Evolutionary conservation across 768 basidiomycete genomes (phyloP).

Genomic region (Auriscalpium vulgare): DNA sequence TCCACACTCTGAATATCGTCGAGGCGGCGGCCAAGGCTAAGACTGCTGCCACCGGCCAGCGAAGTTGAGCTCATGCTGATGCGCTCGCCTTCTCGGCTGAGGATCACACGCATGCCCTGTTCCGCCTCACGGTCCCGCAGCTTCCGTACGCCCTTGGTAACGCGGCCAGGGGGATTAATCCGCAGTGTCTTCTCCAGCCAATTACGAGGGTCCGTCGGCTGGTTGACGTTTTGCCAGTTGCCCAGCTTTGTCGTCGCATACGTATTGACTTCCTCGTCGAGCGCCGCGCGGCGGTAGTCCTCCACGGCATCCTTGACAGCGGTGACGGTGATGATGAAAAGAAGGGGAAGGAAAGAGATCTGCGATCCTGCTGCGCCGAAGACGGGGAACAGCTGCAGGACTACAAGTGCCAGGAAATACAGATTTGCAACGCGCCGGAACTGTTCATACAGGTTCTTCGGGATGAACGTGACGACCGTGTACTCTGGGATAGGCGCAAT

Average conservation of each 20-base stretch:
- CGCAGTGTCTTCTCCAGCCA: conserved; percentile 73
- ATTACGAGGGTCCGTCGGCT: conserved; percentile 64
- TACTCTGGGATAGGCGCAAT: conserved; percentile 50
- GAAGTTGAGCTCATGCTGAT: conserved; percentile 21
- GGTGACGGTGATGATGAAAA: conserved; percentile 83
- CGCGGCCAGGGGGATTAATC: conserved; percentile 60
- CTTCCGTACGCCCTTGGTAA: conserved; percentile 80
- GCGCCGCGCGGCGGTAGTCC: conserved; percentile 81
- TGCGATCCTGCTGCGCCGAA: conserved; percentile 85
- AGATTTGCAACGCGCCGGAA: conserved; percentile 89
- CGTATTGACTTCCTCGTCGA: conserved; percentile 94
- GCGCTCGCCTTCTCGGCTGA: conserved; percentile 35
- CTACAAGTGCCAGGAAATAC: conserved; percentile 80
- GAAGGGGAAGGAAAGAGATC: conserved; percentile 75
- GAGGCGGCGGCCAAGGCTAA: conserved; percentile 14
- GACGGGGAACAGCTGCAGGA: conserved; percentile 83
- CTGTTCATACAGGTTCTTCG: conserved; percentile 92
- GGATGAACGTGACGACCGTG: conserved; percentile 82
- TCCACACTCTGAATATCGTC: conserved; percentile 28
- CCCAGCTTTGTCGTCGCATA: conserved; percentile 86
- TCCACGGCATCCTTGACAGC: conserved; percentile 95
- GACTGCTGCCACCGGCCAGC: conserved; percentile 28
- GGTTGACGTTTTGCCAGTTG: conserved; percentile 88
- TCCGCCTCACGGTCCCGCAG: conserved; percentile 73
- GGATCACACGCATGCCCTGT: conserved; percentile 55